A percentile compares a stretch with the other conserved stretches of the same genome.
These are phyloP conservation scores for Monosporozyma aquatica DNA, from an alignment of 805 yeast species.

Conservation along the genomic window DNA sequence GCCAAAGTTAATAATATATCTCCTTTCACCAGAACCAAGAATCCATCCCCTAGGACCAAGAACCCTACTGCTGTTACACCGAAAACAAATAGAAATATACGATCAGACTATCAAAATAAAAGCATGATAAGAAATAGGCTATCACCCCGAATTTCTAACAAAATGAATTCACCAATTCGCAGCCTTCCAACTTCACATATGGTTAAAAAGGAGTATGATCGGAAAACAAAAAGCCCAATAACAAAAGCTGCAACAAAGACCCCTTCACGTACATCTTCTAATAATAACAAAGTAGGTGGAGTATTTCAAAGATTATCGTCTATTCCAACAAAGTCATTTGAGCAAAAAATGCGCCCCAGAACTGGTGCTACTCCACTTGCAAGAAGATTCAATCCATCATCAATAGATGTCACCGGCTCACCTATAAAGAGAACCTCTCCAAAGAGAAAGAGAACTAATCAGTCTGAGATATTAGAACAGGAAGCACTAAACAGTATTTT, in stretches of 20 bases:
- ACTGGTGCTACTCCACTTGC: not conserved
- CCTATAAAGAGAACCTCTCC: slow-evolving; percentile 21
- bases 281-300: slow-evolving; percentile 7
- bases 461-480: slow-evolving; percentile 18
- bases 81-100: not conserved
- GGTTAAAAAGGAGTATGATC: not conserved
- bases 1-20: too few relatives aligned
- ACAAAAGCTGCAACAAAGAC: not conserved
- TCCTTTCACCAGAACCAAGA: too few relatives aligned
- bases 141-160: not conserved
- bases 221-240: not conserved
- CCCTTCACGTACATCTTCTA: not conserved
- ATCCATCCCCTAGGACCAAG: not conserved
- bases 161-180: not conserved
- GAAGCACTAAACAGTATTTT: slow-evolving; percentile 26
- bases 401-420: slow-evolving; percentile 25
- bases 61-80: not conserved
- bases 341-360: slow-evolving; percentile 15
- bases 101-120: not conserved
- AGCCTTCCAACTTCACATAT: not conserved
- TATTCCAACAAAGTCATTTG: slow-evolving; percentile 26
- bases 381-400: slow-evolving; percentile 10
- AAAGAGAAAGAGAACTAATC: slow-evolving; percentile 3
- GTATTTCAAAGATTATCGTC: slow-evolving; percentile 28
- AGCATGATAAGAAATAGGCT: not conserved